Base-by-base conservation (phyloP, 805 yeast genomes). In the Saccharomycopsis microspora region DNA sequence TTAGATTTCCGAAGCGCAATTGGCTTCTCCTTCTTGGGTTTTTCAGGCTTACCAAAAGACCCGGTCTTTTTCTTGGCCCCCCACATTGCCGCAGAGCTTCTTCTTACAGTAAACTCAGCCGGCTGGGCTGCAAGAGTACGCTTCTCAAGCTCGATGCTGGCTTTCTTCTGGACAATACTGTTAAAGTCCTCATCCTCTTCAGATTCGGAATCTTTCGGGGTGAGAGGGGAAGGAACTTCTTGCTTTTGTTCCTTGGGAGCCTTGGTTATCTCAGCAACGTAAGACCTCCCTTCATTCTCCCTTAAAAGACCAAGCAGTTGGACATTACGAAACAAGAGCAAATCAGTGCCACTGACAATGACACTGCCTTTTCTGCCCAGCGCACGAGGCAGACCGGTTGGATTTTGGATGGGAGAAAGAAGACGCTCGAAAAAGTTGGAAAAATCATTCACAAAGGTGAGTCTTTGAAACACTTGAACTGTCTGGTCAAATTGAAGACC, bases 401-500 rank as follows among this genome's bases (percentile, higher is more conserved):
- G 36, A 27, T 28, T 19, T 39, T 19, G 6, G 28, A n/a, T 32
- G 28, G 48, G 51, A 30, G 44, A 41, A 5, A 48, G 30, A n/a
- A 48, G 41, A 28, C 32, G 40, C 34, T 48, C 51, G 32, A 48
- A 48, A 41, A 41, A 48, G 19, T 45, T 45, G 8, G 51, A 4
- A 9, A 48, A 40, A 27, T 48, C 51, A 33, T 44, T 33, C 19
- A 48, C 31, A 36, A 48, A 45, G 32, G 40, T 48, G n/a, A 48
- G 31, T 39, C 44, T 44, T 36, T 48, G 51, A 34, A 41, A 41
- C 30, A 35, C 40, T 31, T 48, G 48, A 4, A 48, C 32, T 4
- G 49, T 40, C n/a, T 45, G 44, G 10, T 48, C 46, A 45, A 48
- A 48, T 36, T 48, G 49, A 11, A 44, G 5, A 19, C 29, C 45